phyloP scores from a whole-genome alignment of 1,284 basidiomycete genomes.

The Papiliotrema fonsecae region DNA sequence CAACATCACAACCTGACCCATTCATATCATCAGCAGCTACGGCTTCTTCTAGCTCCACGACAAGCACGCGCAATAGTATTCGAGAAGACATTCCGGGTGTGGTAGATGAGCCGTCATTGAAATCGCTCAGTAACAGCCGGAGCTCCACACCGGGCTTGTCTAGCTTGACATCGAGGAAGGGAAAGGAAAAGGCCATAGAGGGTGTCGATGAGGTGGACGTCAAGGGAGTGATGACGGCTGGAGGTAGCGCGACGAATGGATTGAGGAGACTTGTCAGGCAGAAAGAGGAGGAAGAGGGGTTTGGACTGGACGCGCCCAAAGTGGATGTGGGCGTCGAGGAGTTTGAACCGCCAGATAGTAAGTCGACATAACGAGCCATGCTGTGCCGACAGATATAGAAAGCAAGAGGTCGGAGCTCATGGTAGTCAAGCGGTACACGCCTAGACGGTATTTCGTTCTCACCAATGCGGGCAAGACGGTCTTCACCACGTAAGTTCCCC shows the following conservation, averaged over 20 bases:
- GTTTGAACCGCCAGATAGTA: background rate
- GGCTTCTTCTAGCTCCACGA: too few species aligned
- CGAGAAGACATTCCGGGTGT: too few species aligned
- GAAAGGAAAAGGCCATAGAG: slow-evolving; percentile 20
- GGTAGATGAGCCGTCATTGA: too few species aligned
- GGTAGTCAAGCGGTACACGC: slow-evolving; percentile 9
- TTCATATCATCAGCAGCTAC: too few species aligned
- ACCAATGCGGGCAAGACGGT: slow-evolving; percentile 94
- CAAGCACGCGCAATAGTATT: too few species aligned
- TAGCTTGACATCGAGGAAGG: background rate
- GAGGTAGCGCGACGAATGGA: background rate
- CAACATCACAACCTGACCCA: too few species aligned
- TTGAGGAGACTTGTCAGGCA: background rate
- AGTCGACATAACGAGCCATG: too few species aligned
- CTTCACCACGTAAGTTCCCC: slow-evolving; percentile 62
- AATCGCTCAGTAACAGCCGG: too few species aligned
- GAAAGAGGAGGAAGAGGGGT: background rate
- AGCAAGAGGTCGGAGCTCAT: background rate
- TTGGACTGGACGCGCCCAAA: background rate
- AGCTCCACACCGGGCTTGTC: background rate
- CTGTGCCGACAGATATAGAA: too few species aligned
- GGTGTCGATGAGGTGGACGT: slow-evolving; percentile 8
- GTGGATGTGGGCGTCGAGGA: background rate
- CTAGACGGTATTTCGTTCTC: slow-evolving; percentile 79
- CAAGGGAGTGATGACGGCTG: slow-evolving; percentile 8